Evolutionary conservation across 148 eudicot genomes (phyloP), one percentile per base, ranked within the genome.

Genomic region (Talinum fruticosum): DNA sequence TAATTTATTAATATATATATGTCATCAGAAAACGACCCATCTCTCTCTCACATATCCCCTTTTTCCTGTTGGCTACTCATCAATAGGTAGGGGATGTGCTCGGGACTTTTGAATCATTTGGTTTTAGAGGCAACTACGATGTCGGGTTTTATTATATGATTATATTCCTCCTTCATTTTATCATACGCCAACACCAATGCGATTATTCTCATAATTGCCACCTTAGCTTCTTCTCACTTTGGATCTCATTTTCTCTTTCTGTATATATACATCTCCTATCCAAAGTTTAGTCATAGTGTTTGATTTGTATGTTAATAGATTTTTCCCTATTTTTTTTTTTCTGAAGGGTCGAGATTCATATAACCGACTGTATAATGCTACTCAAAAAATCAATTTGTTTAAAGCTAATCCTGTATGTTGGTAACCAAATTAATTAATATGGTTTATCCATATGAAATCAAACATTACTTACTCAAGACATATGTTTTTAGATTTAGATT

Each of bases 1-100:
- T n/a, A 8, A 62, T 59, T 74, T 18, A 14, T 54, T 66, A 59
- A 37, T n/a, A n/a, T n/a, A 81, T 66, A 14, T 3, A 68, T 24
- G 61, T n/a, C n/a, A 66, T 28, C 62, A 37, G 77, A 76, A 65
- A 61, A 77, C 77, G 80, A 81, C 80, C 35, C 37, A 8, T 77
- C 65, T 12, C 74, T 45, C 45, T 73, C 72, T 76, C 65, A 72
- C n/a, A 66, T 76, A 77, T 57, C 74, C 84, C 47, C 71, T 44
- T 71, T 78, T 30, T 47, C 2, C 69, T 78, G 38, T 62, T 64
- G 61, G 71, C 67, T 44, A 26, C 49, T 66, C 80, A 76, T 66
- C 47, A 72, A 66, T 49, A 37, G 74, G 65, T 49, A 37, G 74
- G 65, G 29, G 16, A 37, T 67, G 70, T 66, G 69, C 80, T 61